phyloP scores from a whole-genome alignment of 2,329 filamentous ascomycete species.

The Fusarium nodosum region DNA sequence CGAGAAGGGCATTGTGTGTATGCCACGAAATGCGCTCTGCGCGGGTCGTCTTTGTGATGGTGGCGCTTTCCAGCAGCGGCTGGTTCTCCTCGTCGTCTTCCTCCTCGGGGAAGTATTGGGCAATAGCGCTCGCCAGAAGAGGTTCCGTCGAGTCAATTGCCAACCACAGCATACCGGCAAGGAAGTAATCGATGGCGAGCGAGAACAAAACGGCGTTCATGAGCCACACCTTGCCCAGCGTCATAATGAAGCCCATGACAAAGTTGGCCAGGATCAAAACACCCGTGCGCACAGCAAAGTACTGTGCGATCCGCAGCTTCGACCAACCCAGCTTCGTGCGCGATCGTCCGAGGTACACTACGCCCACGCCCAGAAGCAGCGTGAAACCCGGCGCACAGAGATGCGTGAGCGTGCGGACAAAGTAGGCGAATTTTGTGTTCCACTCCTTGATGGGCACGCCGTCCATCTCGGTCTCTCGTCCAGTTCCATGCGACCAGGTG shows the following conservation, averaged over 20 bases:
- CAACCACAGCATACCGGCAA: conserved; percentile 60
- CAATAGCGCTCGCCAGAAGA: conserved; percentile 48
- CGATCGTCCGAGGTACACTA: conserved; percentile 61
- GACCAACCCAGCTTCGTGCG: conserved; percentile 58
- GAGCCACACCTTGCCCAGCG: conserved; percentile 57
- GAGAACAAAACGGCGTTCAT: conserved; percentile 61
- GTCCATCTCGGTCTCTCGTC: conserved; percentile 55
- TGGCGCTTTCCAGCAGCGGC: conserved; percentile 48
- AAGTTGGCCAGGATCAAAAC: conserved; percentile 55
- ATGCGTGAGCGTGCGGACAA: conserved; percentile 59
- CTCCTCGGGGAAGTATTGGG: conserved; percentile 24
- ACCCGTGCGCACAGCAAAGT: conserved; percentile 55
- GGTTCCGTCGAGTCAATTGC: conserved; percentile 54
- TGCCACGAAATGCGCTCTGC: conserved; percentile 56
- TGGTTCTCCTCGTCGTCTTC: conserved; percentile 49
- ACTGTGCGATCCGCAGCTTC: conserved; percentile 51
- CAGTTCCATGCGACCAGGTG: conserved; percentile 59
- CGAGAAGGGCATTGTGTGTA: conserved; percentile 56
- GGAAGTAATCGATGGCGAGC: conserved; percentile 61
- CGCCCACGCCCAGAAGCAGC: conserved; percentile 61
- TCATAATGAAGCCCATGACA: conserved; percentile 52
- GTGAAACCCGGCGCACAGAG: conserved; percentile 62
- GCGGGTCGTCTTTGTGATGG: conserved; percentile 4
- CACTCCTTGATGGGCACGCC: conserved; percentile 53
- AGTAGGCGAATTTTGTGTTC: conserved; percentile 56